Evolutionary conservation across 306 rosid genomes (phyloP).

Genomic region (Urtica urens): DNA sequence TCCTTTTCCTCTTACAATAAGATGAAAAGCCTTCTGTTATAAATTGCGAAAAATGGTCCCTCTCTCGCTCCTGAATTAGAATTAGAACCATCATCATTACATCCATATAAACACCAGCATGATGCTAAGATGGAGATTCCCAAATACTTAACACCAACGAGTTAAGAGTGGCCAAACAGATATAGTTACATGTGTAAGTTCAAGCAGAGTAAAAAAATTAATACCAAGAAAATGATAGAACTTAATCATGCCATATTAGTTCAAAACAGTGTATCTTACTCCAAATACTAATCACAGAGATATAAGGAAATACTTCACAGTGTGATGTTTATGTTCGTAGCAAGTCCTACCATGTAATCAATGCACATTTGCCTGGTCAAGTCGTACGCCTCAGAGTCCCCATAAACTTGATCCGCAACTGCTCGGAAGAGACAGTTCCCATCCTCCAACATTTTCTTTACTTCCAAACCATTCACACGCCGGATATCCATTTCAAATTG

Average conservation of each 20-base stretch:
- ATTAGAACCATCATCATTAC: no score
- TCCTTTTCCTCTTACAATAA: conserved; percentile 95
- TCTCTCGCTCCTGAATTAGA: conserved; percentile 65
- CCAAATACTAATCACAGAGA: no score
- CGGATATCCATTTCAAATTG: conserved; percentile 83
- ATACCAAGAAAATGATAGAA: no score
- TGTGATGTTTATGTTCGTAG: no score
- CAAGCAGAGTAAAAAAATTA: no score
- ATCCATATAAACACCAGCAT: background rate
- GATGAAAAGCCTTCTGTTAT: conserved; percentile 87
- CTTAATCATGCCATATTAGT: no score
- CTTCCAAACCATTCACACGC: conserved; percentile 74
- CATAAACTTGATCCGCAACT: conserved; percentile 92
- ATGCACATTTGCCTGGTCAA: conserved; percentile 81
- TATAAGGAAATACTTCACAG: no score
- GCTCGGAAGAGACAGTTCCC: conserved; percentile 99
- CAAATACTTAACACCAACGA: no score
- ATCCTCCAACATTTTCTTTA: conserved; percentile 83
- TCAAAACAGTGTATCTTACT: no score
- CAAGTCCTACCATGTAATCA: conserved; percentile 66
- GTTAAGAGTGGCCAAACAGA: no score
- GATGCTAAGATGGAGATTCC: no score
- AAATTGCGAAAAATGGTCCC: conserved; percentile 88
- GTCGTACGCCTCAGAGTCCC: conserved; percentile 73
- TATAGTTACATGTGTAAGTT: no score